Evolutionary conservation across 2,329 filamentous ascomycete genomes (phyloP).

Genomic region (Thelonectria discophora): DNA sequence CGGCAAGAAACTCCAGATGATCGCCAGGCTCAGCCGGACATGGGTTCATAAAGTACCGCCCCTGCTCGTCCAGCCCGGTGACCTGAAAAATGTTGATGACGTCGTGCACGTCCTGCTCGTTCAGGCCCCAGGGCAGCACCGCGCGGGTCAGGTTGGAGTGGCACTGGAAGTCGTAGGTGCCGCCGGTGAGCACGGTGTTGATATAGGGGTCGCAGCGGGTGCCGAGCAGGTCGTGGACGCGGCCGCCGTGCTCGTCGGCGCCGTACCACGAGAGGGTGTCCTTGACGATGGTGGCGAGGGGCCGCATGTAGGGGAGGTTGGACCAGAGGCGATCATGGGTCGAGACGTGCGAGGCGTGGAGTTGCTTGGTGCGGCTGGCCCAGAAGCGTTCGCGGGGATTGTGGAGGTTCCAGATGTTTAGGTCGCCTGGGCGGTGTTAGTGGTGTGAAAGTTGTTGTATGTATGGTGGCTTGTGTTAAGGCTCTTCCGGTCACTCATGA

Average conservation of each 20-base stretch:
- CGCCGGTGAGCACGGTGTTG: slow-evolving; percentile 75
- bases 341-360: slow-evolving; percentile 79
- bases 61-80: slow-evolving; percentile 76
- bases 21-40: slow-evolving; percentile 64
- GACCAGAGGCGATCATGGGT: slow-evolving; percentile 81
- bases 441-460: neutral
- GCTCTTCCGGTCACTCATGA: neutral
- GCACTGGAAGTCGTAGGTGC: slow-evolving; percentile 82
- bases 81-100: slow-evolving; percentile 90
- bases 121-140: slow-evolving; percentile 72
- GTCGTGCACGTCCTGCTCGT: slow-evolving; percentile 81
- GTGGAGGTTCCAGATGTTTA: slow-evolving; percentile 81
- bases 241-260: slow-evolving; percentile 68
- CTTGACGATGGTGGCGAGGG: slow-evolving; percentile 73
- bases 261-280: slow-evolving; percentile 74
- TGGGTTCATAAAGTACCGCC: slow-evolving; percentile 79
- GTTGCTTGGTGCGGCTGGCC: slow-evolving; percentile 80
- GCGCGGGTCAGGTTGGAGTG: slow-evolving; percentile 83
- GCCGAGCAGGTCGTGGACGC: slow-evolving; percentile 81
- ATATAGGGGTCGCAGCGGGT: slow-evolving; percentile 89
- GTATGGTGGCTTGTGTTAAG: no score
- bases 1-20: slow-evolving; percentile 80
- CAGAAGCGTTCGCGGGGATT: slow-evolving; percentile 86
- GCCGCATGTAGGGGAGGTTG: slow-evolving; percentile 78
- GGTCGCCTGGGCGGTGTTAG: slow-evolving; percentile 62